Evolutionary conservation across 805 yeast species (phyloP), one percentile per base, ranked within the genome.

Genomic region (Scheffersomyces amazonensis): DNA sequence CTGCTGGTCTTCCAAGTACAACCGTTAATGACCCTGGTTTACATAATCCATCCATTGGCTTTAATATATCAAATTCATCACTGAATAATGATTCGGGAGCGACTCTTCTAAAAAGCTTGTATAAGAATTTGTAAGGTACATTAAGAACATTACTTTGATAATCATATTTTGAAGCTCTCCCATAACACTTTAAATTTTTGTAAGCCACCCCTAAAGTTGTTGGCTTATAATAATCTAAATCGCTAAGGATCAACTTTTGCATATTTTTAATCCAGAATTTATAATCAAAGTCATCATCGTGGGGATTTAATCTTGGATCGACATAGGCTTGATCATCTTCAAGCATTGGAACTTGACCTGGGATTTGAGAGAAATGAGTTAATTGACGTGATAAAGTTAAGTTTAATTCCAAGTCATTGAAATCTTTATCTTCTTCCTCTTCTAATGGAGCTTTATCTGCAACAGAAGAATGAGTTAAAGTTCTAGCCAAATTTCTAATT

Each of bases 1-100:
- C 78, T 52, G 91, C 91, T 1, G 91, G 91, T 59, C 90, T 75
- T 40, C 93, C 91, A 32, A 84, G 64, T 9, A 84, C 88, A 35
- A 83, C 83, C 6, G 83, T 73, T 33, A 83, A 63, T 43, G 80
- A 81, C 34, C 88, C 87, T 3, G 86, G 80, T 36, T 63, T 64
- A 39, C 80, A 65, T 3, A 74, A 37, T 13, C 81, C 88, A 50
- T 81, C 85, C 84, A 80, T 80, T 21, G 83, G 72, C 53, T 80
- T 80, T 56, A 76, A 65, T 44, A 76, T 81, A 43, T 75, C 76
- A 45, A 76, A 78, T 40, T 38, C 45, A 15, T 39, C 29, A 21
- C 24, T 22, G 5, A 23, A 12, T 4, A 27, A 13, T 5, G n/a
- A 8, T 13, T 5, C 16, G 6, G 30, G 17, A 5, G 17, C 5